These are phyloP conservation scores for Skeletonema potamos DNA, from an alignment of 108 stramenopile genomes.

Conservation along the genomic window DNA sequence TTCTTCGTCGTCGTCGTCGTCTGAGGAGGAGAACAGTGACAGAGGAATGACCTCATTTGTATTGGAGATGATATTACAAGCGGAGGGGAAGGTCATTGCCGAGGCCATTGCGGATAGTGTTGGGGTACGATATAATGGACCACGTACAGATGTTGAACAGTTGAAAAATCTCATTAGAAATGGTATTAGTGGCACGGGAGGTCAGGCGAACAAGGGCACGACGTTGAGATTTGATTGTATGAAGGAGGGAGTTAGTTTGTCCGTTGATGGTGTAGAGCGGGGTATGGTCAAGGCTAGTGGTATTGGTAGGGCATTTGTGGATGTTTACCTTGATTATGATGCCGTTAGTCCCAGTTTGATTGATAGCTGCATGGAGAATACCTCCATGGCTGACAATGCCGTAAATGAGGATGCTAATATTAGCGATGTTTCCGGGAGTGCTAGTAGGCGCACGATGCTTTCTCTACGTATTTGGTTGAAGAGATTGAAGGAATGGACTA, in stretches of 20 bases:
- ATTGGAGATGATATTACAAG: background rate
- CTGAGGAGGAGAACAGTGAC: no score
- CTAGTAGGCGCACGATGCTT: conserved; percentile 17
- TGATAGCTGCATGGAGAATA: background rate
- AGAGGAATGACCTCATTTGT: background rate
- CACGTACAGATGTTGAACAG: background rate
- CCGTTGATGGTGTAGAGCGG: background rate
- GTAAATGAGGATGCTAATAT: background rate
- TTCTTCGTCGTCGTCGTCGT: no score
- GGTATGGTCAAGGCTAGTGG: background rate
- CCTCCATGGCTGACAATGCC: background rate
- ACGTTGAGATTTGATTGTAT: background rate
- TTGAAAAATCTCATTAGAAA: background rate
- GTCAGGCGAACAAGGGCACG: background rate
- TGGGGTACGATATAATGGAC: background rate
- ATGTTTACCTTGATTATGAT: conserved; percentile 1
- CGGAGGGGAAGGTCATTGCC: background rate
- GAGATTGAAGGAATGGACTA: conserved; percentile 4
- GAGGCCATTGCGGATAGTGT: conserved; percentile 1
- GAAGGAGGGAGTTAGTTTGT: conserved; percentile 1
- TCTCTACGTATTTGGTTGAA: conserved; percentile 26
- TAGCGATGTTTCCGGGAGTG: background rate
- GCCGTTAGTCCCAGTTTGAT: conserved; percentile 8
- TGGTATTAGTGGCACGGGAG: background rate
- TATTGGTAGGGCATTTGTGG: conserved; percentile 5